Base-by-base conservation (phyloP, 2,329 filamentous ascomycete species). In the Claviceps citrina region DNA sequence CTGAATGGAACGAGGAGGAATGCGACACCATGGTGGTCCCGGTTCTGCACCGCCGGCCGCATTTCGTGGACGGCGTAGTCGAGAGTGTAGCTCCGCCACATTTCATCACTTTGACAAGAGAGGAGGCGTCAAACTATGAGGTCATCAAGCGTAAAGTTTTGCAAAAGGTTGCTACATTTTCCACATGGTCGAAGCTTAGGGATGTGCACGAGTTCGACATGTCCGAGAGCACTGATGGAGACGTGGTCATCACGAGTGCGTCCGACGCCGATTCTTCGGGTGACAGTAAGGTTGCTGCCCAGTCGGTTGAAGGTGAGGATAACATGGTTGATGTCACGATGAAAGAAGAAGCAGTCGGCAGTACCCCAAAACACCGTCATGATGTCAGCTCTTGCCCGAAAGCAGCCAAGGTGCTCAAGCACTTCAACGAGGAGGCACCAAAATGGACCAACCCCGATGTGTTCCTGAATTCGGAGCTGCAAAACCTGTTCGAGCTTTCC, bases 301-400 rank as follows among this genome's bases (percentile, higher is more conserved):
- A 76, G 22, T 94, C 87, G 3, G 73, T 93, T 2, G 80, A 87
- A 55, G 83, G 85, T 8, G 89, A 95, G 56, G 87, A 95, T 45
- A 84, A 84, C 45, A 76, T 95, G 52, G 83, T 96, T 5, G 84
- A 95, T 54, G 78, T 98, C 13, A 83, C 82, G 1, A 87, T 95
- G 79, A 78, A 76, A 39, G 80, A 76, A 39, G 80, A 85, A 49
- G 63, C 65, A 5, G n/a, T 18, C n/a, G 36, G 35, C 9, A 13
- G 18, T 15, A 53, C 39, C 10, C 33, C 15, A 26, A 27, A 16
- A 9, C 22, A 19, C 10, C 4, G 16, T 18, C n/a, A 18, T 19
- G 10, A 13, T 18, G 40, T 46, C 27, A 41, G 40, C 45, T 28
- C 41, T 22, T 39, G 43, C 7, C n/a, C 40, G 15, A 46, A 56